Base-by-base conservation (phyloP, 2,329 filamentous ascomycete genomes). In the Ophiostoma ips region DNA sequence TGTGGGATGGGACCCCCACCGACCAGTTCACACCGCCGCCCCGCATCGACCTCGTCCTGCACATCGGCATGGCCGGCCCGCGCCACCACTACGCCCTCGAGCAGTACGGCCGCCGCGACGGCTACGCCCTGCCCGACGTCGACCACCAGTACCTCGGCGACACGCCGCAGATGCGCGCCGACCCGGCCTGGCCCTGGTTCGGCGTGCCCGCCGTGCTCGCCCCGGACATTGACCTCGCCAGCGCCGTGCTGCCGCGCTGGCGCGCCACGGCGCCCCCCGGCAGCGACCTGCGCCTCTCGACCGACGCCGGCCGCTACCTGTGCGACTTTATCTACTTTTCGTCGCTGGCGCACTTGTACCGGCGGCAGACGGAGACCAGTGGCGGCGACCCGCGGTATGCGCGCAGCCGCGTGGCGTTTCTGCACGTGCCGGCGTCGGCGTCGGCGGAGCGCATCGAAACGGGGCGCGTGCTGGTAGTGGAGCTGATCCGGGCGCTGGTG, bases 291-390 rank as follows among this genome's bases (percentile, higher is more conserved):
- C 71, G 77, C 31, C 67, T 84, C 36, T 87, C 82, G 0, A 73
- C 79, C 40, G 81, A 89, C 56, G 78, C 84, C 0, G 84, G 84
- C 3, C 74, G 73, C 18, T 89, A 83, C 62, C 69, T 88, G 15
- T 89, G 84, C 64, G 84, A 89, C 61, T 89, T 85, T 60, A 87
- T 84, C 56, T 86, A 83, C 63, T 87, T 79, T 64, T 79, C 77
- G 7, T 84, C 79, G 53, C 63, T 87, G 57, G 71, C 81, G 18
- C 67, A 79, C 52, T 64, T 79, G 34, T 68, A 66, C 58, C 73
- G 71, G 59, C 63, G 68, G 44, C 58, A 67, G 41, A 61, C 69
- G 53, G 46, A 35, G 2, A 15, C 24, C 0, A 16, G 9, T 12
- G 47, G 30, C 5, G 4, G 10, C 8, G 49, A 52, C 16, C 6